Base-by-base conservation (phyloP, 768 basidiomycete genomes). In the Galerina sulciceps region DNA sequence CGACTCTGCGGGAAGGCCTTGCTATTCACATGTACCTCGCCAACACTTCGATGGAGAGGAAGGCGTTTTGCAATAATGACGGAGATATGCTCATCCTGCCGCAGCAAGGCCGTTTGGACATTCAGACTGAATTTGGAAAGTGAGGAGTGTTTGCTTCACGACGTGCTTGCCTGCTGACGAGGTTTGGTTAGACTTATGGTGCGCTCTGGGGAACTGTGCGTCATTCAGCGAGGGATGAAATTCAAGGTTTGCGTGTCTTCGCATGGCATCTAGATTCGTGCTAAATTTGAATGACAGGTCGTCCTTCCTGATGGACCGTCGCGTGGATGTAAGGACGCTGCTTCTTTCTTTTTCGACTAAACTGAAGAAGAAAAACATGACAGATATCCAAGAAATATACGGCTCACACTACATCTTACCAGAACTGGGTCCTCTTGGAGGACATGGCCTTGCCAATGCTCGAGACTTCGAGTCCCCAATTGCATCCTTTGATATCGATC, bases 41-140 rank as follows among this genome's bases (percentile, higher is more conserved):
- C 22, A 87, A 86, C 66, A 63, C 74, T 40, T 83, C 84, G 4
- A 88, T 88, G 87, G 80, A 73, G 37, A 84, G 81, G 54, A 79
- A 75, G 63, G 87, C 86, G 2, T 87, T 86, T 69, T 80, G 79
- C 60, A 84, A 86, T 65, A 84, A 77, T 45, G 86, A 88, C 61
- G 87, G 87, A 6, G 86, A 89, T 69, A 82, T 88, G 76, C 71
- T 88, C 66, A 84, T 90, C 65, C 72, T 88, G 15, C 87, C 87
- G 9, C 82, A 88, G 67, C 78, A 83, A 65, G 87, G 88, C 5
- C 76, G 86, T 11, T 71, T 89, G 60, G 86, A 89, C 66, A 81
- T 90, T 41, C 86, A 87, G 69, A 88, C 87, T 2, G 87, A 90
- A 69, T 82, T 85, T 59, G 87, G 87, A 52, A 84, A 79, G 86